Conservation (phyloP, 2,329 filamentous ascomycete species). For the Aspergillus arachidicola region DNA sequence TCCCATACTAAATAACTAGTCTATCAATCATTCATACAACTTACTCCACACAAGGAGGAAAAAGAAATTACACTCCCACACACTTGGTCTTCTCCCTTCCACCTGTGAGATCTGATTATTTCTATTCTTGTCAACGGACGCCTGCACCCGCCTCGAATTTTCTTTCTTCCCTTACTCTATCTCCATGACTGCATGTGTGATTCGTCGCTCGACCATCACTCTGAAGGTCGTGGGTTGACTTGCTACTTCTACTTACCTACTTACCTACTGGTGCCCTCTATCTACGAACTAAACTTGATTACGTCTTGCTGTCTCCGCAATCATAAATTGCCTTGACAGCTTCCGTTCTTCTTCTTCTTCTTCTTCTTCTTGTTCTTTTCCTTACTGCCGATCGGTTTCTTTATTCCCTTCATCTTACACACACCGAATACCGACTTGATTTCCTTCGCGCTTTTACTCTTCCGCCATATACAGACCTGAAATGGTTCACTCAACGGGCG, state of each 20-base stretch:
- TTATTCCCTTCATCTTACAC: constrained; percentile 5
- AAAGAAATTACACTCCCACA: constrained; percentile 7
- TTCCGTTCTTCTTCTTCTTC: constrained; percentile 4
- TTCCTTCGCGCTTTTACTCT: background rate
- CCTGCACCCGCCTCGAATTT: constrained; percentile 9
- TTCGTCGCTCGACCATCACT: constrained; percentile 21
- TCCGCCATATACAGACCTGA: constrained; percentile 29
- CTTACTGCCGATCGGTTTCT: constrained; percentile 12
- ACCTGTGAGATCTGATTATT: background rate
- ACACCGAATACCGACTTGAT: background rate
- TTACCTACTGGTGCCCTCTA: background rate
- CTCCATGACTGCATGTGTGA: constrained; percentile 24
- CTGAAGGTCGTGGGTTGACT: constrained; percentile 23
- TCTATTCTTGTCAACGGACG: background rate
- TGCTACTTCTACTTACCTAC: background rate
- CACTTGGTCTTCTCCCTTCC: background rate
- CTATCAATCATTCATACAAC: constrained; percentile 2
- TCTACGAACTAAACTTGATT: background rate
- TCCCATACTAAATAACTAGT: background rate
- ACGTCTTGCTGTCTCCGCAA: background rate
- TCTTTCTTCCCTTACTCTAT: constrained; percentile 10
- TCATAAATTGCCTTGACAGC: constrained; percentile 1
- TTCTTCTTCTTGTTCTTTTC: background rate
- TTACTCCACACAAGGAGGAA: constrained; percentile 8
- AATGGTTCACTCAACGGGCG: constrained; percentile 46